Conservation (phyloP, 164 flowering plant genomes). For the Vitis labrusca region DNA sequence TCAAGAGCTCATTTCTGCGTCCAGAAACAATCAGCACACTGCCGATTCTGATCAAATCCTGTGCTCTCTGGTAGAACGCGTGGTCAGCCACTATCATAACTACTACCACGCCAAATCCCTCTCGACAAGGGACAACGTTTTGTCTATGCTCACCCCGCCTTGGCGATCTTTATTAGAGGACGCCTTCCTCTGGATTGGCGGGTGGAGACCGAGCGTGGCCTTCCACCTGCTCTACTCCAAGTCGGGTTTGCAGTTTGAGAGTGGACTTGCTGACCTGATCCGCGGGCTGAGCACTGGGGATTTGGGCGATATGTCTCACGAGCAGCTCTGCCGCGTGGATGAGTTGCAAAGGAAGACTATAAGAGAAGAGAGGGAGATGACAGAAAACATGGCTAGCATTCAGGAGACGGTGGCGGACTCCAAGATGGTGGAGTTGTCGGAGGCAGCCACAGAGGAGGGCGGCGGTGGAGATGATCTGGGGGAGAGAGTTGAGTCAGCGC, state of each 20-base stretch:
- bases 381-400: constrained; percentile 51
- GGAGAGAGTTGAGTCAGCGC: constrained; percentile 25
- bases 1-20: constrained; percentile 29
- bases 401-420: constrained; percentile 64
- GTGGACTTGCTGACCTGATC: constrained; percentile 33
- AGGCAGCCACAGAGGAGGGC: constrained; percentile 28
- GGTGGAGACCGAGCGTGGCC: constrained; percentile 74
- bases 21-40: constrained; percentile 3
- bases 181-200: constrained; percentile 83
- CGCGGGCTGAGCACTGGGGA: constrained; percentile 41
- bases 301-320: constrained; percentile 44
- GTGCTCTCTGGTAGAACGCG: constrained; percentile 28
- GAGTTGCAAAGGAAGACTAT: constrained; percentile 44
- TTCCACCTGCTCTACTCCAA: constrained; percentile 72
- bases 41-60: constrained; percentile 1
- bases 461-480: constrained; percentile 6
- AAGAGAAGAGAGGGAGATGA: constrained; percentile 40
- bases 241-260: constrained; percentile 61
- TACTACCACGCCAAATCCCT: constrained; percentile 48
- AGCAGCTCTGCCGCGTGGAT: constrained; percentile 43
- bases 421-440: constrained; percentile 50
- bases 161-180: constrained; percentile 62
- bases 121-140: constrained; percentile 35
- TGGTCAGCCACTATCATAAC: constrained; percentile 47
- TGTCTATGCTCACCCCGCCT: constrained; percentile 48